A percentile compares a stretch with the other conserved stretches of the same genome.
These are phyloP conservation scores for Saccharomycopsis guyanensis DNA, from an alignment of 805 yeast species.

Conservation along the genomic window DNA sequence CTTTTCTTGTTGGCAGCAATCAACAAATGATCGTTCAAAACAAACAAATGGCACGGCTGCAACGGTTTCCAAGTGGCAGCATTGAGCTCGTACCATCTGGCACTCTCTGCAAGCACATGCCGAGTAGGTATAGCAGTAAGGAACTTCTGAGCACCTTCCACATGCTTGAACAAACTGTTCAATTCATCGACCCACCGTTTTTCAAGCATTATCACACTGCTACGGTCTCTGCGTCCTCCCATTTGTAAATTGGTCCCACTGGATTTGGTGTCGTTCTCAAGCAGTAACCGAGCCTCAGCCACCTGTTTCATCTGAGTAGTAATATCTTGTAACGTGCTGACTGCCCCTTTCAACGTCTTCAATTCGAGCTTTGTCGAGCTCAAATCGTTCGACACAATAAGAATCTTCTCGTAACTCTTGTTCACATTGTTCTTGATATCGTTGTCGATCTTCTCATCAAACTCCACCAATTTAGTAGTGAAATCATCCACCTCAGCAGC, in stretches of 20 bases:
- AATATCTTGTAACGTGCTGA: slow-evolving; percentile 53
- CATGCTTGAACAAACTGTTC: slow-evolving; percentile 63
- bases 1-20: slow-evolving; percentile 58
- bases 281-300: slow-evolving; percentile 49
- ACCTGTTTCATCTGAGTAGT: slow-evolving; percentile 51
- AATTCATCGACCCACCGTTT: slow-evolving; percentile 76
- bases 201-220: slow-evolving; percentile 64
- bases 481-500: slow-evolving; percentile 69
- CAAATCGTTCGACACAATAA: slow-evolving; percentile 53
- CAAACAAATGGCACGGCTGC: slow-evolving; percentile 65
- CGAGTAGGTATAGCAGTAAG: slow-evolving; percentile 72
- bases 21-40: slow-evolving; percentile 69
- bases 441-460: slow-evolving; percentile 42
- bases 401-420: slow-evolving; percentile 54
- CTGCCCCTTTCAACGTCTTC: slow-evolving; percentile 49
- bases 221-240: slow-evolving; percentile 43
- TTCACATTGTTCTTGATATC: slow-evolving; percentile 54
- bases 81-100: slow-evolving; percentile 81
- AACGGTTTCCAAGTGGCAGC: slow-evolving; percentile 78
- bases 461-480: slow-evolving; percentile 43
- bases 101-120: slow-evolving; percentile 71
- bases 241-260: slow-evolving; percentile 7
- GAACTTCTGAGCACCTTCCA: slow-evolving; percentile 84
- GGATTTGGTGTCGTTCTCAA: slow-evolving; percentile 31
- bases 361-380: slow-evolving; percentile 58